Evolutionary conservation across 148 eudicot species (phyloP), one percentile per base, ranked within the genome.

Genomic region (Amaranthus hypochondriacus): DNA sequence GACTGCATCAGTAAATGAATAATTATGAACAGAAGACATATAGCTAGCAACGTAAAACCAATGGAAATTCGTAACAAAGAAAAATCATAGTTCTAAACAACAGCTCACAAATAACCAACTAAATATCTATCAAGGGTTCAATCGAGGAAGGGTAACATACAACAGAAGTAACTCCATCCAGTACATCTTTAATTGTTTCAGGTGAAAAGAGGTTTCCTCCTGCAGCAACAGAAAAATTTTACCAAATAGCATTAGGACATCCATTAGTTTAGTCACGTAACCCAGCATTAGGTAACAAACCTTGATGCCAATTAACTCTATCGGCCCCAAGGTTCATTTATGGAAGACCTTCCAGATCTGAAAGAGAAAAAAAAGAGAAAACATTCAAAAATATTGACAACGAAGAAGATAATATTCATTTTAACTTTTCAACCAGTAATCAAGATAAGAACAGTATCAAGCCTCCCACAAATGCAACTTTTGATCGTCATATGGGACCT

Each of bases 151-250:
- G 53, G 56, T 62, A 65, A 75, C 97, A 56, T 86, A 91, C 97
- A 75, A 91, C 82, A 81, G 93, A 86, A 77, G 92, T 89, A 72
- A 89, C 97, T 86, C 94, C 97, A 73, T 73, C 80, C 62, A 91
- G 78, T 59, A 88, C 90, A 59, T 91, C 93, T 83, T 87, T 87
- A 76, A 85, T 79, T 14, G 97, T 87, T 64, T 86, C 90, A 53
- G 84, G 88, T 48, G 86, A 82, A 68, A 89, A 84, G 55, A 91
- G 90, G 73, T 89, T 82, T 62, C 97, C 97, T 62, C 97, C 97
- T 91, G 86, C 79, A 80, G 79, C 66, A 63, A 85, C 44, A 48
- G 43, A 42, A 60, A 7, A 73, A 83, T 15, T 67, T 7, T 66
- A 69, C 46, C 52, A 54, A 61, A 10, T 28, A 21, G 44, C 73